Evolutionary conservation across 768 basidiomycete species (phyloP).

Genomic region (Mycena metata): DNA sequence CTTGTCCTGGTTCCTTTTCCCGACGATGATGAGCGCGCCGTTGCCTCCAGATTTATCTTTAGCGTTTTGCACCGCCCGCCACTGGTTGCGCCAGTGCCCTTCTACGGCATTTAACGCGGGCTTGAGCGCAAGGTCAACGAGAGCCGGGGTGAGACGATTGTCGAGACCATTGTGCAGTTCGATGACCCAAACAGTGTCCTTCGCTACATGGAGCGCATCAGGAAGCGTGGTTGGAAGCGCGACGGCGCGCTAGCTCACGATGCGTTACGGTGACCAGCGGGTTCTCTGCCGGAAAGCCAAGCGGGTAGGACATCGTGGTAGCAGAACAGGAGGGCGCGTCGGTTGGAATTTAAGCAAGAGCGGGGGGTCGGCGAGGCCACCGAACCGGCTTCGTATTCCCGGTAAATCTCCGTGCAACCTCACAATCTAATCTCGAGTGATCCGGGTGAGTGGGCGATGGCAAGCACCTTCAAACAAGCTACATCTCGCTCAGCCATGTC

Average conservation of each 20-base stretch:
- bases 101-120: constrained; percentile 84
- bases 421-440: no score
- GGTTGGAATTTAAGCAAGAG: no score
- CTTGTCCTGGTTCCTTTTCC: constrained; percentile 38
- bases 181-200: constrained; percentile 76
- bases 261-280: constrained; percentile 76
- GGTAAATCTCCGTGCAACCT: no score
- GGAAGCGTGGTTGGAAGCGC: background rate
- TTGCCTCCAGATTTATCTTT: constrained; percentile 63
- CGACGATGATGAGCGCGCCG: no score
- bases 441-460: background rate
- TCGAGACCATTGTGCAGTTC: constrained; percentile 87
- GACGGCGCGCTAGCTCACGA: constrained; percentile 54
- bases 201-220: constrained; percentile 54
- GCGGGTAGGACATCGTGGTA: constrained; percentile 58
- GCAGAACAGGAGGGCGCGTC: no score
- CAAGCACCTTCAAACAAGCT: background rate
- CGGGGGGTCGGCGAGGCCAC: no score
- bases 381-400: no score
- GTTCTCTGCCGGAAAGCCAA: constrained; percentile 61
- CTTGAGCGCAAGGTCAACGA: constrained; percentile 73
- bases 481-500: constrained; percentile 24
- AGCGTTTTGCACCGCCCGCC: constrained; percentile 57
- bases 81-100: constrained; percentile 73
- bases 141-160: constrained; percentile 70